Conservation (phyloP, 495 filamentous ascomycete genomes). For the Penicillium paradoxum region DNA sequence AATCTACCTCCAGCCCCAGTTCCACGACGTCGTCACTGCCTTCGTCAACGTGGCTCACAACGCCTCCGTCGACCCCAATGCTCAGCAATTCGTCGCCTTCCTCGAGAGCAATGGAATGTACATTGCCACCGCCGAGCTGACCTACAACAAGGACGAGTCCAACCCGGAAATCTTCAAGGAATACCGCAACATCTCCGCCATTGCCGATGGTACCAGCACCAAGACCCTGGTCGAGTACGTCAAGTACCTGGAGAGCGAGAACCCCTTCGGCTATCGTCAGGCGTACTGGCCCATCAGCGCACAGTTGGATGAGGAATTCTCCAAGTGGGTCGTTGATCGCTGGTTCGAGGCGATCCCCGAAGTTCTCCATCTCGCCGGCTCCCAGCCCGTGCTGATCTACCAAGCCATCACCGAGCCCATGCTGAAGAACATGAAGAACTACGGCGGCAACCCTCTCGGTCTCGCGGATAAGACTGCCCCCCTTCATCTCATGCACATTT, state of each 20-base stretch:
- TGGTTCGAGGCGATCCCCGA: constrained; percentile 28
- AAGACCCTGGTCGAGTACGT: constrained; percentile 44
- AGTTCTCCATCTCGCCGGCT: constrained; percentile 32
- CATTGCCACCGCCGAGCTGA: constrained; percentile 33
- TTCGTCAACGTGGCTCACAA: constrained; percentile 35
- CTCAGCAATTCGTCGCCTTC: constrained; percentile 44
- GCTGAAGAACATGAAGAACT: constrained; percentile 33
- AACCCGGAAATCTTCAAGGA: constrained; percentile 40
- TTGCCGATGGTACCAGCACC: constrained; percentile 34
- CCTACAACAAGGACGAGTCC: constrained; percentile 35
- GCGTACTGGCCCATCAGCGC: constrained; percentile 42
- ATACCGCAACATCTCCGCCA: constrained; percentile 32
- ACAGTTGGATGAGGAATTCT: constrained; percentile 28
- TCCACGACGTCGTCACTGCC: constrained; percentile 28
- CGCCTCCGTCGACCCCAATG: constrained; percentile 34
- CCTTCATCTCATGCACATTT: constrained; percentile 33
- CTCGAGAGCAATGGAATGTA: constrained; percentile 24
- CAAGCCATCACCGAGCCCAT: constrained; percentile 43
- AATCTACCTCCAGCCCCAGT: constrained; percentile 39
- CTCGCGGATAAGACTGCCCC: constrained; percentile 36
- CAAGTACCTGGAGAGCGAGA: constrained; percentile 33
- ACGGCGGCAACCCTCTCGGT: constrained; percentile 52
- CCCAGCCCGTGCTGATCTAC: constrained; percentile 42
- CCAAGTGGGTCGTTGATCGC: constrained; percentile 30
- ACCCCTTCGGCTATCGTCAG: constrained; percentile 42